Evolutionary conservation across 2,329 filamentous ascomycete species (phyloP).

Genomic region (Colletotrichum destructivum): DNA sequence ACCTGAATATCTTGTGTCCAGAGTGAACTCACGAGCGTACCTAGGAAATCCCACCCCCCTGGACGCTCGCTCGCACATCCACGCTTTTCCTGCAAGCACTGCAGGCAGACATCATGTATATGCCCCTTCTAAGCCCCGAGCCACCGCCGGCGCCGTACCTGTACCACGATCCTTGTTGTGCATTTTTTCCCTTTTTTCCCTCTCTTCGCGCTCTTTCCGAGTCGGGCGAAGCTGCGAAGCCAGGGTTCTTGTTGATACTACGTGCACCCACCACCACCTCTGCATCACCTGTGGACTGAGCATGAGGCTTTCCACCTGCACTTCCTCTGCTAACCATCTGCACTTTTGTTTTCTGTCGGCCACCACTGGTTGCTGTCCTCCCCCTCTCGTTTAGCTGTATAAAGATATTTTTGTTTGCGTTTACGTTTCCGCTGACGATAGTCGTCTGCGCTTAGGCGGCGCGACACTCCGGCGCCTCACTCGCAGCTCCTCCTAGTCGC

Average conservation of each 20-base stretch:
- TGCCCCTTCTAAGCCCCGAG: slow-evolving; percentile 20
- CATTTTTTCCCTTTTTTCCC: too few relatives aligned
- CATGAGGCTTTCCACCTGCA: neutral
- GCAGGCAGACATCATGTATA: slow-evolving; percentile 8
- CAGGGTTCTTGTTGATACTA: slow-evolving; percentile 26
- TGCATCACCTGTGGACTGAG: slow-evolving; percentile 17
- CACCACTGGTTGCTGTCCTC: slow-evolving; percentile 8
- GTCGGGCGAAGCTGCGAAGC: slow-evolving; percentile 3
- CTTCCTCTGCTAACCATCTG: neutral
- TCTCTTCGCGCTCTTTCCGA: slow-evolving; percentile 8
- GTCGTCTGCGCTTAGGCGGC: slow-evolving; percentile 11
- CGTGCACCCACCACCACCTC: neutral
- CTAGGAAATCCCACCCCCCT: too few relatives aligned
- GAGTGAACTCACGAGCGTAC: neutral
- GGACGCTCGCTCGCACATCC: neutral
- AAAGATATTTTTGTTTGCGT: slow-evolving; percentile 7
- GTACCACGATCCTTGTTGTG: slow-evolving; percentile 5
- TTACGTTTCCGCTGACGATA: slow-evolving; percentile 10
- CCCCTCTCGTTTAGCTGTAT: too few relatives aligned
- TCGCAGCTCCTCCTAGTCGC: neutral
- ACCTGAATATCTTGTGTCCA: neutral
- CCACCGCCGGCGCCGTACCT: slow-evolving; percentile 14
- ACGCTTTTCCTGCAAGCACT: neutral
- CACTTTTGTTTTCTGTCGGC: neutral
- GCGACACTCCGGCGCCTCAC: slow-evolving; percentile 11